Evolutionary conservation across 306 rosid species (phyloP).

Genomic region (Cucumis melo): DNA sequence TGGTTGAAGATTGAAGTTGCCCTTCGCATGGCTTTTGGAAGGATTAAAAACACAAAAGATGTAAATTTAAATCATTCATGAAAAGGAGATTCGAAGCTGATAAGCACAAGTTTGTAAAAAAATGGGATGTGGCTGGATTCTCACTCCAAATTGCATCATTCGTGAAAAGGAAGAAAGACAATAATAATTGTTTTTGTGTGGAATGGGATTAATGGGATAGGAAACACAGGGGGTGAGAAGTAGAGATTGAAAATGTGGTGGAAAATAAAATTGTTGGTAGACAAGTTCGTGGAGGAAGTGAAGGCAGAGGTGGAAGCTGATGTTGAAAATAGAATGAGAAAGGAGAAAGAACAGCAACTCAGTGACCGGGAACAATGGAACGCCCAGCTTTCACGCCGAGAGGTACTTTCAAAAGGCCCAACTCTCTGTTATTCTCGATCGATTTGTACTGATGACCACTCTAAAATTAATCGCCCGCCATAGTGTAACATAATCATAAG

Average conservation of each 20-base stretch:
- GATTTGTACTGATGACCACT: no score
- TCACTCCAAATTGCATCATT: background rate
- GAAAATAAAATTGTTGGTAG: constrained; percentile 74
- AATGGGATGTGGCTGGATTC: background rate
- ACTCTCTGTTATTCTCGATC: background rate
- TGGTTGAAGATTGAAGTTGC: constrained; percentile 22
- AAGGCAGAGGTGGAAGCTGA: constrained; percentile 85
- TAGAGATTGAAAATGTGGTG: constrained; percentile 40
- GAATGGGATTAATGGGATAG: no score
- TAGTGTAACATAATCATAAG: no score
- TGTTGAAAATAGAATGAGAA: constrained; percentile 72
- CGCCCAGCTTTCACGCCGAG: constrained; percentile 95
- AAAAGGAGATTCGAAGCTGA: background rate
- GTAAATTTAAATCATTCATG: background rate
- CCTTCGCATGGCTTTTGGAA: background rate
- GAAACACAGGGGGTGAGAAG: no score
- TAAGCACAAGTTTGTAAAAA: background rate
- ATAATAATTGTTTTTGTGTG: no score
- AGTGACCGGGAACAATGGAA: constrained; percentile 97
- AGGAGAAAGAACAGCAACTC: constrained; percentile 80
- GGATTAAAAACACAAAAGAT: background rate
- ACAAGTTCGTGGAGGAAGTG: constrained; percentile 76
- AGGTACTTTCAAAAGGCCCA: constrained; percentile 24
- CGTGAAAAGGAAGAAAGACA: background rate
- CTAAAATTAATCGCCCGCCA: no score